Conservation (phyloP, 208 protist species). For the Acanthamoeba polyphaga region DNA sequence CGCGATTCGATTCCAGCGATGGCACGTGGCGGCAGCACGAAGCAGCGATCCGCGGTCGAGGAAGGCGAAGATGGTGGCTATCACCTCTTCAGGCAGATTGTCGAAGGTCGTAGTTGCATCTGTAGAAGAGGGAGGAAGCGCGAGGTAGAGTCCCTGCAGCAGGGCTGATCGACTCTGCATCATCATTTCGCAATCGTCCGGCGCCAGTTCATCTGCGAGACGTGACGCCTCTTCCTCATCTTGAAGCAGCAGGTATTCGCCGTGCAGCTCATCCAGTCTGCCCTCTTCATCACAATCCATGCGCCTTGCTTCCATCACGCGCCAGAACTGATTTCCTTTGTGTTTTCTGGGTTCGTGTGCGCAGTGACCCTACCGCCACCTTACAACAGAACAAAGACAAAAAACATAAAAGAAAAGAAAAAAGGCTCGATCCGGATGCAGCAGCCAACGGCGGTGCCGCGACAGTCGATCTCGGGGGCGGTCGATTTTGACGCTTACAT, state of each 20-base stretch:
- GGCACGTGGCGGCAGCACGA: neutral
- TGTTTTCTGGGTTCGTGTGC: neutral
- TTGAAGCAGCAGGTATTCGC: too few relatives aligned
- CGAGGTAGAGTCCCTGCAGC: neutral
- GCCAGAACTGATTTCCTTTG: neutral
- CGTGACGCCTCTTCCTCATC: too few relatives aligned
- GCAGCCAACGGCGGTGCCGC: neutral
- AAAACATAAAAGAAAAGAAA: neutral
- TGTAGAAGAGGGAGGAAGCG: neutral
- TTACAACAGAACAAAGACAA: neutral
- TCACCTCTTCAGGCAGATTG: conserved; percentile 2
- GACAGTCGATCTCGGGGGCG: neutral
- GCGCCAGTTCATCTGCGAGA: too few relatives aligned
- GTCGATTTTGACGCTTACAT: conserved; percentile 21
- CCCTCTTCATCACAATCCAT: too few relatives aligned
- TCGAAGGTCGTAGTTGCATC: neutral
- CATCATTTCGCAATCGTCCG: neutral
- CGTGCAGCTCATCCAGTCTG: too few relatives aligned
- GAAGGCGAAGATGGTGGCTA: conserved; percentile 4
- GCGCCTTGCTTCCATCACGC: neutral
- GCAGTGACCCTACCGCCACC: neutral
- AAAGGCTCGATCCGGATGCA: neutral
- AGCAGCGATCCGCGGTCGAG: neutral
- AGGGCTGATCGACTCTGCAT: neutral
- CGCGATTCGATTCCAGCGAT: conserved; percentile 11